Percentiles rank a stretch among this genome's conserved stretches.
phyloP scores from a whole-genome alignment of 2,329 filamentous ascomycete genomes.

The Plectosphaerella cucumerina region DNA sequence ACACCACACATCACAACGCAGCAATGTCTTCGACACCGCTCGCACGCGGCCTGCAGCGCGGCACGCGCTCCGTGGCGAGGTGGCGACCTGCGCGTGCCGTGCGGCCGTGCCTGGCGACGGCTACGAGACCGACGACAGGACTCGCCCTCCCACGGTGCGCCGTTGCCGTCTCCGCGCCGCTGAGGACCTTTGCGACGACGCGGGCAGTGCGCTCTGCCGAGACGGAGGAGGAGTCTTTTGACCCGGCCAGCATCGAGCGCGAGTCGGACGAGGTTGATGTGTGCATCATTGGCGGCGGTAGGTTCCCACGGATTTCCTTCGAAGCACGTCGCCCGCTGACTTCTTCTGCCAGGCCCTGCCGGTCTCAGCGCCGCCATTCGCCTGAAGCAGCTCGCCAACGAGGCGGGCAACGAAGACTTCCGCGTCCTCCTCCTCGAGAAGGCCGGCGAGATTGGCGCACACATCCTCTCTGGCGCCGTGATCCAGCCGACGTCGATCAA shows the following conservation, averaged over 20 bases:
- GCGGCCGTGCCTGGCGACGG: conserved; percentile 6
- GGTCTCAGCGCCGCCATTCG: conserved; percentile 90
- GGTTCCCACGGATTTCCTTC: not conserved
- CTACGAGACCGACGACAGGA: conserved; percentile 2
- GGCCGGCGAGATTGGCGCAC: conserved; percentile 88
- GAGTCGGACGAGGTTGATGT: conserved; percentile 95
- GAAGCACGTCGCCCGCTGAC: conserved; percentile 10
- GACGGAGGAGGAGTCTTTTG: conserved; percentile 51
- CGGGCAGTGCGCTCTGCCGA: not conserved
- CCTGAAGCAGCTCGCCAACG: conserved; percentile 91
- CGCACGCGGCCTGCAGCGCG: conserved; percentile 33
- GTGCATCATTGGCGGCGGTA: conserved; percentile 88
- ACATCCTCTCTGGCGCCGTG: conserved; percentile 94
- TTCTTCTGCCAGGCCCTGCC: conserved; percentile 62
- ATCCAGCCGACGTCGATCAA: conserved; percentile 84
- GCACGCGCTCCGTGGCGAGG: conserved; percentile 25
- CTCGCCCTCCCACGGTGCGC: not conserved
- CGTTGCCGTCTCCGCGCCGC: not conserved
- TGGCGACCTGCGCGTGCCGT: conserved; percentile 17
- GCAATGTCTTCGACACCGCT: conserved; percentile 32
- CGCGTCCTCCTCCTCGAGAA: conserved; percentile 91
- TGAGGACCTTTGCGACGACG: conserved; percentile 10
- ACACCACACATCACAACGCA: not conserved
- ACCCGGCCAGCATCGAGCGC: conserved; percentile 68
- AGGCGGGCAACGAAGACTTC: conserved; percentile 93